Percentiles rank a stretch among this genome's conserved stretches.
phyloP scores from a whole-genome alignment of 208 protist genomes.

The Acanthamoeba lenticulata region DNA sequence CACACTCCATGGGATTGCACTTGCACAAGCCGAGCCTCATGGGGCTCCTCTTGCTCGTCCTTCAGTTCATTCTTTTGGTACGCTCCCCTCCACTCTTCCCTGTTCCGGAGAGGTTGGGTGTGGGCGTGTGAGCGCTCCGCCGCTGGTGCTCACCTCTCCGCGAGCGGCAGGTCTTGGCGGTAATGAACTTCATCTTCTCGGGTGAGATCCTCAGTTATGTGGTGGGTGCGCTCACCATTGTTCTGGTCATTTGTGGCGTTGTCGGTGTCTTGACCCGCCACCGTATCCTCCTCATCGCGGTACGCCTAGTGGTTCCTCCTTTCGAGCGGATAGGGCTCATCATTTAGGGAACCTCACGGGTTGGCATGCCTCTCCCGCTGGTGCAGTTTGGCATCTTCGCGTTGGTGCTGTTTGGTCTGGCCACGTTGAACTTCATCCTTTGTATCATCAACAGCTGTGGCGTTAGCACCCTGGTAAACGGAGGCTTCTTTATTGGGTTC shows the following conservation, averaged over 20 bases:
- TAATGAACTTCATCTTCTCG: conserved; percentile 17
- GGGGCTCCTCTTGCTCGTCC: background rate
- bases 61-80: background rate
- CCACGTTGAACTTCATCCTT: background rate
- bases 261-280: background rate
- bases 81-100: too few species aligned
- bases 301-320: background rate
- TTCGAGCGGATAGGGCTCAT: too few species aligned
- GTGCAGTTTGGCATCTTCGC: background rate
- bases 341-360: too few species aligned
- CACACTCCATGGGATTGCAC: background rate
- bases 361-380: background rate
- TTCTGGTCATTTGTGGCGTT: background rate
- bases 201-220: background rate
- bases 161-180: background rate
- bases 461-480: background rate
- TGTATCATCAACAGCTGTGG: background rate
- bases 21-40: background rate
- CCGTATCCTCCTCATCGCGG: background rate
- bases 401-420: background rate
- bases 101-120: too few species aligned
- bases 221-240: background rate
- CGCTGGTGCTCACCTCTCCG: background rate
- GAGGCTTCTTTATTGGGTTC: background rate
- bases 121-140: too few species aligned